A percentile compares a stretch with the other conserved stretches of the same genome.
Evolutionary conservation across 768 basidiomycete species (phyloP).

Genomic region (Hygrocybe punicea): DNA sequence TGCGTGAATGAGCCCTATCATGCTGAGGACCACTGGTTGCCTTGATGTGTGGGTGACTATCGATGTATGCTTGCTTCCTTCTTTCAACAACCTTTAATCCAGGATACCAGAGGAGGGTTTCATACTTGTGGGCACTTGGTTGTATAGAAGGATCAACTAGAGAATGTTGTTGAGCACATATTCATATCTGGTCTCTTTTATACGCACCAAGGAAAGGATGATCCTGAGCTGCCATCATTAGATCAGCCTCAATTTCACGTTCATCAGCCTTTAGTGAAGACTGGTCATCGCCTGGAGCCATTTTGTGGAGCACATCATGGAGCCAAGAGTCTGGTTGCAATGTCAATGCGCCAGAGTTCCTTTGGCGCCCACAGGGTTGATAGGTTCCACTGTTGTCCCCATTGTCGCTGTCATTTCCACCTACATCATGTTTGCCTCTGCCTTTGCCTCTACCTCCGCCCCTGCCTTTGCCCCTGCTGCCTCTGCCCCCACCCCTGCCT

Average conservation of each 20-base stretch:
- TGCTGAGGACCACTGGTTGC: not conserved
- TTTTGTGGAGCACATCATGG: not conserved
- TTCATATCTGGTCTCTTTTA: too few relatives aligned
- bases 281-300: not conserved
- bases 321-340: not conserved
- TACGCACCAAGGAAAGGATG: too few relatives aligned
- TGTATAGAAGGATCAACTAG: slow-evolving; percentile 7
- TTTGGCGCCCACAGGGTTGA: not conserved
- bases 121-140: slow-evolving; percentile 1
- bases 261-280: not conserved
- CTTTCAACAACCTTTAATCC: slow-evolving; percentile 2
- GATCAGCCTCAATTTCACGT: slow-evolving; percentile 6
- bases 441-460: too few relatives aligned
- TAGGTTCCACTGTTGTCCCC: not conserved
- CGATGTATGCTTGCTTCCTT: not conserved
- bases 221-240: not conserved
- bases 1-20: too few relatives aligned
- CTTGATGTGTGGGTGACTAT: slow-evolving; percentile 5
- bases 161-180: not conserved
- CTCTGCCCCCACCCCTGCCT: not conserved
- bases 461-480: not conserved
- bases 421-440: not conserved
- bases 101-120: slow-evolving; percentile 4
- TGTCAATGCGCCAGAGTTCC: not conserved
- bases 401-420: not conserved